phyloP scores from a whole-genome alignment of 257 asterid species.

The Nicotiana knightiana region DNA sequence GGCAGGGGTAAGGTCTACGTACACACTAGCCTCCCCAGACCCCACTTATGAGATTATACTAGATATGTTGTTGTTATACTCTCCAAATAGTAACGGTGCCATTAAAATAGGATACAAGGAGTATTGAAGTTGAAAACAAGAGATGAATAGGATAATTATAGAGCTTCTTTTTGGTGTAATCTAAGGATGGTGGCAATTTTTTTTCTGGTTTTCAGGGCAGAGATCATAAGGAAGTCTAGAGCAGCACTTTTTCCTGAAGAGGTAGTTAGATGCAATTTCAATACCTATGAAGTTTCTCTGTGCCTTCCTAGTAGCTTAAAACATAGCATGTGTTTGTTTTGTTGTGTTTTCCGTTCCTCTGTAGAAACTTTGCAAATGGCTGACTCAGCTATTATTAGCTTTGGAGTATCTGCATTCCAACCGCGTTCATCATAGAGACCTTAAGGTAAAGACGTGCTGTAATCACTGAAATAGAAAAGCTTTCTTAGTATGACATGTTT shows the following conservation, averaged over 20 bases:
- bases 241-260: constrained; percentile 82
- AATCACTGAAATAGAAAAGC: neutral
- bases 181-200: neutral
- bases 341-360: constrained; percentile 4
- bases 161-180: neutral
- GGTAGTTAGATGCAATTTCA: constrained; percentile 36
- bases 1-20: no score
- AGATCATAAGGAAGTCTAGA: constrained; percentile 57
- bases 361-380: constrained; percentile 93
- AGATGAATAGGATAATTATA: neutral
- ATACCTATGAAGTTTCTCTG: neutral
- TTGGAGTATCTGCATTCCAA: constrained; percentile 83
- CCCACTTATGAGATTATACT: no score
- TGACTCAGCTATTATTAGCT: constrained; percentile 78
- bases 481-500: constrained; percentile 9
- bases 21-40: no score
- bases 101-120: neutral
- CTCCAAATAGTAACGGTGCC: neutral
- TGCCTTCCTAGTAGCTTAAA: neutral
- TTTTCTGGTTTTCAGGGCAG: constrained; percentile 44
- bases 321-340: neutral
- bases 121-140: neutral
- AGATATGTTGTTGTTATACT: neutral
- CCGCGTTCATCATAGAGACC: constrained; percentile 86
- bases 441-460: constrained; percentile 50